Base-by-base conservation (phyloP, 371 early-diverging fungal species). In the Apophysomyces ossiformis region DNA sequence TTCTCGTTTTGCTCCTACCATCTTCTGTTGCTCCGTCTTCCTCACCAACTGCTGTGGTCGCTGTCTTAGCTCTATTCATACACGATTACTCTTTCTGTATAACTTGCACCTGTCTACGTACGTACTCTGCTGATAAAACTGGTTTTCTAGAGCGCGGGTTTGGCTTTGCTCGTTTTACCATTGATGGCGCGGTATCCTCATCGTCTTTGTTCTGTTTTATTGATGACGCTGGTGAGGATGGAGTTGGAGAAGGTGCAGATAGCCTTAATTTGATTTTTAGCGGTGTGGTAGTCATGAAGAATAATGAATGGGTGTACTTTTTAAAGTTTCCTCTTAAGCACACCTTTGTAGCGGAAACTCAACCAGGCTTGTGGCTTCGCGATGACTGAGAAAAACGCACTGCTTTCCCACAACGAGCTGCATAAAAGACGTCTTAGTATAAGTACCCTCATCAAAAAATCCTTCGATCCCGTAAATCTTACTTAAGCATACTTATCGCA, bases 41-140 rank as follows among this genome's bases (percentile, higher is more conserved):
- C 9, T 50, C 54, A 18, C 18, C 21, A 21, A 26, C 21, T 50
- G 54, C 54, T 21, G 54, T 26, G 26, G 54, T 32, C 21, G 11
- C 21, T 50, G 54, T 26, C 21, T 50, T 50, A 18, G 54, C 16
- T 21, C 54, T 50, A 41, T 41, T 5, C 8, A 41, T 11, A 41
- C 1, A 41, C 13, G 1, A 41, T 41, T 41, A 21, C 1, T 47
- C 16, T 47, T 47, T n/a, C n/a, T 47, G 21, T 50, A 13, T 21
- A 21, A 7, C 21, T 50, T 50, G 21, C 21, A 16, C 9, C 21
- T 26, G 35, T 21, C 54, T 50, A 50, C 54, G 54, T 50, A 50
- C 54, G 54, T 50, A 50, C 54, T 50, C 54, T 50, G 54, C 54
- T 16, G 54, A 50, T 50, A 50, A 7, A 50, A 21, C n/a, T 11